phyloP scores from a whole-genome alignment of 2,329 filamentous ascomycete genomes.

The Epichloe typhina region DNA sequence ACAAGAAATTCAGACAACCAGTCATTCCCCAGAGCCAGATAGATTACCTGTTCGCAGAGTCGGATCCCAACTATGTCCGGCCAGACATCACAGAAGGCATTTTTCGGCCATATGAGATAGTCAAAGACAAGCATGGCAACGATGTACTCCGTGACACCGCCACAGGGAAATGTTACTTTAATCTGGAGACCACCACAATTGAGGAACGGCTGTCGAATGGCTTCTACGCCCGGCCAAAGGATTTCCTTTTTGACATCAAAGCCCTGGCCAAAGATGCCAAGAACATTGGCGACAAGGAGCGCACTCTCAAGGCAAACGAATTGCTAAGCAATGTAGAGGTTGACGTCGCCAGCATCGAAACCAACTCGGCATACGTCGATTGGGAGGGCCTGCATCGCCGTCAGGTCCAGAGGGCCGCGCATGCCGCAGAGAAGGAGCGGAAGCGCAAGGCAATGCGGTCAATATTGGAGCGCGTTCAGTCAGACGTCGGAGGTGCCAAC shows the following conservation, averaged over 20 bases:
- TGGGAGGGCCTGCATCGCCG: conserved; percentile 73
- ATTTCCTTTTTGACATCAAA: conserved; percentile 81
- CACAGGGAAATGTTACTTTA: conserved; percentile 83
- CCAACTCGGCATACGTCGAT: conserved; percentile 52
- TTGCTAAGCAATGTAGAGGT: conserved; percentile 88
- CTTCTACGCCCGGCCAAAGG: conserved; percentile 81
- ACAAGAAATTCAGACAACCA: conserved; percentile 75
- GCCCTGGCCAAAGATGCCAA: conserved; percentile 74
- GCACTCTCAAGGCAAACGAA: conserved; percentile 79
- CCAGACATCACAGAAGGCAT: conserved; percentile 41
- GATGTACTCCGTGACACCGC: conserved; percentile 62
- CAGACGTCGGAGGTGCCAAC: conserved; percentile 36
- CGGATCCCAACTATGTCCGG: conserved; percentile 57
- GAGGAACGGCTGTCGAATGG: conserved; percentile 95
- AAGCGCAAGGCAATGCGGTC: conserved; percentile 51
- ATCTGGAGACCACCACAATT: conserved; percentile 82
- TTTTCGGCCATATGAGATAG: conserved; percentile 64
- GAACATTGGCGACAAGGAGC: conserved; percentile 68
- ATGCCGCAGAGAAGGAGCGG: conserved; percentile 45
- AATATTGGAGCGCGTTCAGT: conserved; percentile 34
- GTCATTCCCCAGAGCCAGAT: conserved; percentile 64
- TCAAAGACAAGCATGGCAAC: conserved; percentile 65
- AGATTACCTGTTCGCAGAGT: conserved; percentile 72
- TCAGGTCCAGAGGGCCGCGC: conserved; percentile 51
- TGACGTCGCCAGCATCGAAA: conserved; percentile 67